Base-by-base conservation (phyloP, 2,329 filamentous ascomycete species). In the Trichothecium sympodiale region DNA sequence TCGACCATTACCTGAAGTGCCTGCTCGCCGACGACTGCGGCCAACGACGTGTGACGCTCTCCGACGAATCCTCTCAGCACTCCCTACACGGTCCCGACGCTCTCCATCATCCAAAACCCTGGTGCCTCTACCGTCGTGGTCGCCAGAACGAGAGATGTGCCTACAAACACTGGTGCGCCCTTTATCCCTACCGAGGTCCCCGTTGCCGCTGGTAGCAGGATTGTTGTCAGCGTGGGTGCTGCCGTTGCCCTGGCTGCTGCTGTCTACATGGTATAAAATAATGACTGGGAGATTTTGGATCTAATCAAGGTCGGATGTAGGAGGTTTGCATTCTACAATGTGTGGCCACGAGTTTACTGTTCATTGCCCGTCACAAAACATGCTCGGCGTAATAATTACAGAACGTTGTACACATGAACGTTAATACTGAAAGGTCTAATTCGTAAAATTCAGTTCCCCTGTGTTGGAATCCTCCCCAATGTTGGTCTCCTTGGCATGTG, bases 41-140 rank as follows among this genome's bases (percentile, higher is more conserved):
- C 17, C 25, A 18, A 38, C 16, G 36, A 38, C 27, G 31, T 38
- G 36, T 38, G 15, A 38, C 36, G 8, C 31, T 31, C 14, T 36
- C 34, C 16, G 34, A 36, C 27, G 26, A 17, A 15, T 26, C 34
- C 27, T 25, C 26, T n/a, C n/a, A n/a, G n/a, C 13, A 30, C 28
- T 13, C 28, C 28, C n/a, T 30, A 13, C 28, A 30, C 28, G 6
- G 28, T 13, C 13, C n/a, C 13, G 6, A 17, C 28, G 6, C 28
- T 30, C 6, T 7, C 6, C 28, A n/a, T 30, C 28, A 17, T 30
- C 28, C 15, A 26, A 10, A 16, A 27, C 23, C 28, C 33, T 9
- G 17, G 12, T 5, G 33, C 33, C 20, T 15, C 20, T 13, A 13
- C n/a, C 29, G 29, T 13, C n/a, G 16, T 30, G 6, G n/a, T 5